Percentiles rank a stretch among this genome's conserved stretches.
Evolutionary conservation across 2,329 filamentous ascomycete species (phyloP).

Genomic region (Claviceps lovelessii): DNA sequence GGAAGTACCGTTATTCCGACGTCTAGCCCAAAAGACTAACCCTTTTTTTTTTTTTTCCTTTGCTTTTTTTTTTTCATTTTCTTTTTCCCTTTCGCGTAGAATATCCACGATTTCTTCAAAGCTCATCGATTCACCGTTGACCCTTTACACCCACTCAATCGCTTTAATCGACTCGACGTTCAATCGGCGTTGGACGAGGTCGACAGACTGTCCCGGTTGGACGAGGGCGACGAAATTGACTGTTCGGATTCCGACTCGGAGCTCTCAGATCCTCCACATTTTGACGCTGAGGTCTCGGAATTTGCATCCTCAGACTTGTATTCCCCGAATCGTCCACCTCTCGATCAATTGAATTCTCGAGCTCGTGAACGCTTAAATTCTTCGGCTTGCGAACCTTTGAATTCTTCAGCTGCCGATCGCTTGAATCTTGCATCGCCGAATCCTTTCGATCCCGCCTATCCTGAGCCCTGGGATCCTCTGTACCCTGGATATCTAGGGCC

Average conservation of each 20-base stretch:
- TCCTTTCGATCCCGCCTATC: neutral
- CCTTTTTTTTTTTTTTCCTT: slow-evolving; percentile 4
- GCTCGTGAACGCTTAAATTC: neutral
- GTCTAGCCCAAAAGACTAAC: slow-evolving; percentile 8
- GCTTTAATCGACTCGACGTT: slow-evolving; percentile 4
- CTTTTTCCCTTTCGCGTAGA: slow-evolving; percentile 6
- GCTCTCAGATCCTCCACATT: neutral
- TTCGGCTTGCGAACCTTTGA: neutral
- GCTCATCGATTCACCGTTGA: slow-evolving; percentile 5
- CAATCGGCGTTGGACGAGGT: neutral
- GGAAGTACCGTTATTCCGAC: slow-evolving; percentile 11
- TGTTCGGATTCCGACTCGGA: neutral
- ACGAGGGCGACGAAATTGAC: neutral
- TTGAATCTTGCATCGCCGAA: neutral
- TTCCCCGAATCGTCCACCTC: neutral
- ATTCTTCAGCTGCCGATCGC: neutral
- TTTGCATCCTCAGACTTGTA: neutral
- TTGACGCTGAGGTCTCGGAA: neutral
- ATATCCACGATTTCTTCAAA: slow-evolving; percentile 10
- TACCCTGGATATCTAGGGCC: neutral
- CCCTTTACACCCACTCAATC: slow-evolving; percentile 6
- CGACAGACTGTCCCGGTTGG: neutral
- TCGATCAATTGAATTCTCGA: neutral
- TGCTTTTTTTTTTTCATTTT: slow-evolving; percentile 1
- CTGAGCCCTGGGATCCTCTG: neutral